A percentile compares a stretch with the other conserved stretches of the same genome.
These are phyloP conservation scores for Limonium bicolor DNA, from an alignment of 148 eudicot species.

Conservation along the genomic window DNA sequence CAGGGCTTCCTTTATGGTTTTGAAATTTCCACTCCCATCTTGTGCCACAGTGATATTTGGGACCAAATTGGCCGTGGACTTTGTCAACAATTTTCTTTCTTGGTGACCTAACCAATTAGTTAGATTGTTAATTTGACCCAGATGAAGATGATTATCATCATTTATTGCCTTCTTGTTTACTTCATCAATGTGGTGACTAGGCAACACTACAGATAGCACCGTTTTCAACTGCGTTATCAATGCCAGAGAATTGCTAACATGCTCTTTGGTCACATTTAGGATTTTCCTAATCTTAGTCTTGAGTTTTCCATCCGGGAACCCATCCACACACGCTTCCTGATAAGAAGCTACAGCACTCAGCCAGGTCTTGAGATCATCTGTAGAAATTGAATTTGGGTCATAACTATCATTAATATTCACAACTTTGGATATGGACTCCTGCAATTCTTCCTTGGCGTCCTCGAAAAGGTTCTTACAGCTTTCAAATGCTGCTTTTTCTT, in stretches of 20 bases:
- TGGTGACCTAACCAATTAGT: constrained; percentile 49
- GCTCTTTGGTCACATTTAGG: constrained; percentile 24
- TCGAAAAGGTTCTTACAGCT: constrained; percentile 42
- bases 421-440: constrained; percentile 13
- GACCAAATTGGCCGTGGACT: constrained; percentile 12
- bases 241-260: constrained; percentile 67
- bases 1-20: constrained; percentile 41
- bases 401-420: too few relatives aligned
- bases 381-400: constrained; percentile 4
- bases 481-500: constrained; percentile 44
- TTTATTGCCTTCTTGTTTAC: constrained; percentile 7
- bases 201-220: constrained; percentile 12
- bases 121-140: too few relatives aligned
- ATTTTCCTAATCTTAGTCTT: constrained; percentile 20
- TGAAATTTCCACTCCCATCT: constrained; percentile 79
- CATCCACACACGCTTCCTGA: constrained; percentile 68
- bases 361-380: constrained; percentile 43
- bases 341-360: constrained; percentile 76
- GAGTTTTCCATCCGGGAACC: constrained; percentile 37
- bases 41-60: constrained; percentile 55
- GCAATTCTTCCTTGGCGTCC: constrained; percentile 59
- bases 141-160: not conserved
- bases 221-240: constrained; percentile 22
- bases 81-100: constrained; percentile 32
- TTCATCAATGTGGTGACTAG: not conserved